Percentiles rank a stretch among this genome's conserved stretches.
Conservation (phyloP, 1,284 basidiomycete genomes). For the Singerocomus inundabilis region DNA sequence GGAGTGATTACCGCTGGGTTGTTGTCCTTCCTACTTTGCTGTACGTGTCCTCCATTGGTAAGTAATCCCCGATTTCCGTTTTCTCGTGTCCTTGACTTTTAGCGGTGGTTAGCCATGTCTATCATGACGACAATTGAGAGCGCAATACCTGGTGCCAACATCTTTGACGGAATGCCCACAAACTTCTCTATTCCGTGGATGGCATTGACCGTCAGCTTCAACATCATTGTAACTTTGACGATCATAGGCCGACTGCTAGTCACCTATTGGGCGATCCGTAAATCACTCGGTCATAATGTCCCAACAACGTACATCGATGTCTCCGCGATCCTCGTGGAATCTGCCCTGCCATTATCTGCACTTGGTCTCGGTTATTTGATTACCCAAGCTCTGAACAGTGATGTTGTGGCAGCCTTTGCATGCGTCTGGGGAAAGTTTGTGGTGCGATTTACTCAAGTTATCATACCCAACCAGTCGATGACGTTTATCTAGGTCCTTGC, state of each 20-base stretch:
- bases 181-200: constrained; percentile 3
- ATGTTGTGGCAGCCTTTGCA: not conserved
- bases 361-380: constrained; percentile 2
- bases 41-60: constrained; percentile 1
- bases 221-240: constrained; percentile 1
- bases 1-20: constrained; percentile 1
- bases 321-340: constrained; percentile 5
- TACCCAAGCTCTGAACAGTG: not conserved
- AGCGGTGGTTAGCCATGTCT: too few relatives aligned
- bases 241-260: not conserved
- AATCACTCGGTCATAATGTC: not conserved
- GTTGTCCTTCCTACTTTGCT: not conserved
- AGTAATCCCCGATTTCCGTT: not conserved
- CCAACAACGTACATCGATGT: constrained; percentile 2
- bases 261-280: not conserved
- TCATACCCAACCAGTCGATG: not conserved
- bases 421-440: constrained; percentile 1
- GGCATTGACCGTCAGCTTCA: constrained; percentile 6
- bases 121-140: constrained; percentile 2
- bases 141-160: not conserved
- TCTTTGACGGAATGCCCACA: constrained; percentile 1
- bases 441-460: not conserved
- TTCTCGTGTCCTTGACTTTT: too few relatives aligned
- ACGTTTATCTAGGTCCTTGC: constrained; percentile 1
- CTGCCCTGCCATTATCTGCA: constrained; percentile 3